These are phyloP conservation scores for Daldinia loculata DNA, from an alignment of 495 filamentous ascomycete species.

Conservation along the genomic window DNA sequence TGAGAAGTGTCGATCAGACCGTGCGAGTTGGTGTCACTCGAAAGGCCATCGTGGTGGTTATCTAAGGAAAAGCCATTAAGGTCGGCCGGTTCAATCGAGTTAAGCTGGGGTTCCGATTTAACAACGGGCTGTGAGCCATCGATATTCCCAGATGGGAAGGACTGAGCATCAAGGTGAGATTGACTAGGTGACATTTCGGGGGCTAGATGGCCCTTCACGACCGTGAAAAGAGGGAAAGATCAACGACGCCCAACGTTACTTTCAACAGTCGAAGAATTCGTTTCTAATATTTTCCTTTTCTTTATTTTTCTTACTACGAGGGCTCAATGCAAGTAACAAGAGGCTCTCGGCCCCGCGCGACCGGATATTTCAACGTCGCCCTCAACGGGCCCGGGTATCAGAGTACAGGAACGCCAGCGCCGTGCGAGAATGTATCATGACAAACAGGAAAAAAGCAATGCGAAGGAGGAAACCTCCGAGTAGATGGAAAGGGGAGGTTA, in stretches of 20 bases:
- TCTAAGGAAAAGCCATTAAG: constrained; percentile 48
- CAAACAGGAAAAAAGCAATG: constrained; percentile 30
- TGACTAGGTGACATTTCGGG: constrained; percentile 48
- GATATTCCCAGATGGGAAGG: constrained; percentile 42
- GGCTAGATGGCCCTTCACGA: constrained; percentile 18
- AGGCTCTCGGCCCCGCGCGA: constrained; percentile 37
- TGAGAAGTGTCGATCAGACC: constrained; percentile 48
- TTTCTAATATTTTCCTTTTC: constrained; percentile 1
- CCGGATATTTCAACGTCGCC: constrained; percentile 40
- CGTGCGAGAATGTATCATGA: constrained; percentile 41
- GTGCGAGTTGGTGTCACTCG: constrained; percentile 35
- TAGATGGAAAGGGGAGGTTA: constrained; percentile 8
- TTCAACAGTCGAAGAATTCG: constrained; percentile 13
- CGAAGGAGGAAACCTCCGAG: constrained; percentile 17
- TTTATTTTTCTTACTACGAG: neutral
- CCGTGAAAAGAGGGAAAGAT: constrained; percentile 38
- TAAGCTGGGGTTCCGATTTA: constrained; percentile 40
- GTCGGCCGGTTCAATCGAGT: constrained; percentile 38
- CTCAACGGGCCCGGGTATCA: constrained; percentile 42
- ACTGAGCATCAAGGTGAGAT: constrained; percentile 43
- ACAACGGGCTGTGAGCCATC: constrained; percentile 42
- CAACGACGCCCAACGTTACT: constrained; percentile 38
- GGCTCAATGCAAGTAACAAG: constrained; percentile 16
- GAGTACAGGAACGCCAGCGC: constrained; percentile 39
- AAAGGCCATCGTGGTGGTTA: constrained; percentile 41